Evolutionary conservation across 1,284 basidiomycete genomes (phyloP).

Genomic region (Abortiporus biennis): DNA sequence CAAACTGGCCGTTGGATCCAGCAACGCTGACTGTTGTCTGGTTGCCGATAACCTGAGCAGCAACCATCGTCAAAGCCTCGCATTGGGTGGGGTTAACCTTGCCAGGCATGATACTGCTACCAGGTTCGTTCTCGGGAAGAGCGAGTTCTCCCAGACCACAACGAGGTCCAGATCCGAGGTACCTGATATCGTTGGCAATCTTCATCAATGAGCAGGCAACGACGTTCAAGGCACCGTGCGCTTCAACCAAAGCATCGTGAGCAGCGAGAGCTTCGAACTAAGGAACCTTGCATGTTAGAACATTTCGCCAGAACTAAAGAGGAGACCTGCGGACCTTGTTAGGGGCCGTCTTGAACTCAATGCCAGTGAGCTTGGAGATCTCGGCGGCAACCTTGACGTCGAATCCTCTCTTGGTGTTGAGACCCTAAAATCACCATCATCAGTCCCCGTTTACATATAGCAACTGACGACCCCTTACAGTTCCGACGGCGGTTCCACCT

Average conservation of each 20-base stretch:
- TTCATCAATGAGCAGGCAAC: slow-evolving; percentile 97
- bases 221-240: slow-evolving; percentile 94
- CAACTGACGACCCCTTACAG: slow-evolving; percentile 46
- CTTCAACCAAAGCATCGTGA: slow-evolving; percentile 97
- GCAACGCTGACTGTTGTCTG: slow-evolving; percentile 92
- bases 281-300: no score
- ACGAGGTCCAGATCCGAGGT: slow-evolving; percentile 95
- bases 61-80: slow-evolving; percentile 98
- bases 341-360: slow-evolving; percentile 92
- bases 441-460: background rate
- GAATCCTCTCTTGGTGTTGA: slow-evolving; percentile 97
- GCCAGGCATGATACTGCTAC: slow-evolving; percentile 99
- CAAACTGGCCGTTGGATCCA: slow-evolving; percentile 95
- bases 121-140: slow-evolving; percentile 98
- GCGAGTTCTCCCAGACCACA: slow-evolving; percentile 95
- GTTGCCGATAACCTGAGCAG: slow-evolving; percentile 98
- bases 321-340: slow-evolving; percentile 79
- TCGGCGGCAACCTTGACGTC: slow-evolving; percentile 92
- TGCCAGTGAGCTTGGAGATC: slow-evolving; percentile 88
- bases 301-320: background rate
- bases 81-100: slow-evolving; percentile 99
- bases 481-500: slow-evolving; percentile 98
- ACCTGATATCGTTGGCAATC: slow-evolving; percentile 99
- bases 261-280: slow-evolving; percentile 96
- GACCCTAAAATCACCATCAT: slow-evolving; percentile 49